Conservation (phyloP, 345 rosid genomes). For the Pseudoturritis turrita region DNA sequence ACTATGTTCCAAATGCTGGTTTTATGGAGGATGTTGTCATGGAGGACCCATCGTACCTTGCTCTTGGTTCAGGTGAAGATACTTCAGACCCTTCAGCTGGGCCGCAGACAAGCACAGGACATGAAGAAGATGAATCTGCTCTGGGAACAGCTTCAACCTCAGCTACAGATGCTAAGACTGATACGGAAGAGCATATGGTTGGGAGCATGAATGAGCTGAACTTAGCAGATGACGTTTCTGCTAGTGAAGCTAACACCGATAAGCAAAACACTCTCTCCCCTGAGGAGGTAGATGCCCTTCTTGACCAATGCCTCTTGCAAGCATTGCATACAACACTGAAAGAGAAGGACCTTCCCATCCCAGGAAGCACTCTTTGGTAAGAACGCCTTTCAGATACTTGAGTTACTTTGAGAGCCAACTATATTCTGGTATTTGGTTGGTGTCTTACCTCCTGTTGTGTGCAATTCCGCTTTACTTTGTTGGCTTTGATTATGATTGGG, state of each 20-base stretch:
- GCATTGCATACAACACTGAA: conserved; percentile 81
- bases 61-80: conserved; percentile 43
- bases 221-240: conserved; percentile 35
- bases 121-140: conserved; percentile 35
- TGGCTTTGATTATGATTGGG: background rate
- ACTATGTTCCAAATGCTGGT: conserved; percentile 77
- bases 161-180: conserved; percentile 31
- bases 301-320: conserved; percentile 91
- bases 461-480: background rate
- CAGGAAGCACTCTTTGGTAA: conserved; percentile 95
- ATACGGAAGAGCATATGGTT: conserved; percentile 30
- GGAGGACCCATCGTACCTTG: conserved; percentile 62
- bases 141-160: conserved; percentile 18
- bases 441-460: background rate
- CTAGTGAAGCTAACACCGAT: conserved; percentile 39
- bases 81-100: conserved; percentile 30
- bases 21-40: conserved; percentile 74
- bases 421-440: background rate
- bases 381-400: conserved; percentile 8
- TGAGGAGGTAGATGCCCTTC: conserved; percentile 69
- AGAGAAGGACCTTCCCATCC: conserved; percentile 91
- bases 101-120: conserved; percentile 20
- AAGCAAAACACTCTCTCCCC: conserved; percentile 43
- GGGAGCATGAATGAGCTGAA: conserved; percentile 42
- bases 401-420: background rate